Percentiles rank a stretch among this genome's conserved stretches.
These are phyloP conservation scores for Hamamelis virginiana DNA, from an alignment of 164 flowering plant species.

Conservation along the genomic window DNA sequence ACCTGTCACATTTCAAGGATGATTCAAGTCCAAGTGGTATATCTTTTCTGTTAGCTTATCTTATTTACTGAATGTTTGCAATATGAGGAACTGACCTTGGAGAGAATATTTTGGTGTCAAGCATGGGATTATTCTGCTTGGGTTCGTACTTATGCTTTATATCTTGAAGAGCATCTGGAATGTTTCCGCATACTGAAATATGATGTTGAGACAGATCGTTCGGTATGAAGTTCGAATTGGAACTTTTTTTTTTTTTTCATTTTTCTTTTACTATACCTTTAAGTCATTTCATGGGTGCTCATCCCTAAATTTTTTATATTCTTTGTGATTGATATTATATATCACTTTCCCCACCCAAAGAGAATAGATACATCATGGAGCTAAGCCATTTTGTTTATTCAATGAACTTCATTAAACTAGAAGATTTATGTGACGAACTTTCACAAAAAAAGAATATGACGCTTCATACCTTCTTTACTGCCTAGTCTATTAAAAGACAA, in stretches of 20 bases:
- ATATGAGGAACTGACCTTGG: slow-evolving; percentile 10
- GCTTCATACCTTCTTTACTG: too few relatives aligned
- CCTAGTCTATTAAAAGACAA: too few relatives aligned
- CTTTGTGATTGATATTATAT: too few relatives aligned
- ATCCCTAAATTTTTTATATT: too few relatives aligned
- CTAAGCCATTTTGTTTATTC: too few relatives aligned
- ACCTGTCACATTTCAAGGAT: slow-evolving; percentile 54
- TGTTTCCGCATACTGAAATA: slow-evolving; percentile 49
- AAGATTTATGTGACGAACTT: too few relatives aligned
- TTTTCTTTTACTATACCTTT: background rate
- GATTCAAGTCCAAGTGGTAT: slow-evolving; percentile 60
- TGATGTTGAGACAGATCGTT: slow-evolving; percentile 44
- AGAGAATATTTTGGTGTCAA: slow-evolving; percentile 17
- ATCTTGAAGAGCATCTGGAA: slow-evolving; percentile 56
- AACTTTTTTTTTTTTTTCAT: background rate
- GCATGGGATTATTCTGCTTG: slow-evolving; percentile 69
- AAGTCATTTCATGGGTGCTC: background rate
- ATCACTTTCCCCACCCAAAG: too few relatives aligned
- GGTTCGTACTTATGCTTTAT: slow-evolving; percentile 60
- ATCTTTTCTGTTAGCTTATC: slow-evolving; percentile 5
- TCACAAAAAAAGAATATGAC: too few relatives aligned
- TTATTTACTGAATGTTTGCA: background rate
- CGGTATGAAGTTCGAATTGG: slow-evolving; percentile 27
- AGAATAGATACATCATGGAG: too few relatives aligned
- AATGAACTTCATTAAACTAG: too few relatives aligned